These are phyloP conservation scores for Paracoccidioides brasiliensis DNA, from an alignment of 2,329 filamentous ascomycete species.

Conservation along the genomic window DNA sequence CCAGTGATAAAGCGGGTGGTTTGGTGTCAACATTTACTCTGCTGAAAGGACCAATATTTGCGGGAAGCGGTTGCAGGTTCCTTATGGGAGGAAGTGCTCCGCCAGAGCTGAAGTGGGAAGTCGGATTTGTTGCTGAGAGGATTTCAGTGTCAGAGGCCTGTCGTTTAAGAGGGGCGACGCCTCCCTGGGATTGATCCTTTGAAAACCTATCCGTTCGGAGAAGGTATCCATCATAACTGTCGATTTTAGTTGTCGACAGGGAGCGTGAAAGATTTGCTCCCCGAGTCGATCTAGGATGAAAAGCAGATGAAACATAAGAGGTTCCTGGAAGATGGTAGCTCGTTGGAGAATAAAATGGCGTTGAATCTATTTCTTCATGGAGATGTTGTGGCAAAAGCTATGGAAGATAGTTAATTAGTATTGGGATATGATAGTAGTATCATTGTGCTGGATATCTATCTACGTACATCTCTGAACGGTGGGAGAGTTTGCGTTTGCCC, in stretches of 20 bases:
- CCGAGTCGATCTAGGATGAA: conserved; percentile 19
- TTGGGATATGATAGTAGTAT: background rate
- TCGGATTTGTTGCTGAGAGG: background rate
- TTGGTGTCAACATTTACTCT: conserved; percentile 9
- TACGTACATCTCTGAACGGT: conserved; percentile 27
- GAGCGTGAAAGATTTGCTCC: conserved; percentile 13
- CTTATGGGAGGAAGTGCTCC: conserved; percentile 26
- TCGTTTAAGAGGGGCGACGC: background rate
- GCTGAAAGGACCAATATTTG: conserved; percentile 15
- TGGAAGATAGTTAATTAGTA: background rate
- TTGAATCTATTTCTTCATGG: conserved; percentile 31
- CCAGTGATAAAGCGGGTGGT: background rate
- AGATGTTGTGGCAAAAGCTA: conserved; percentile 30
- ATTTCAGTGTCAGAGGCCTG: conserved; percentile 4
- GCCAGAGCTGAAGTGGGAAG: conserved; percentile 16
- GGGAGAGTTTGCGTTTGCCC: conserved; percentile 24
- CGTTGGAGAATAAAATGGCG: conserved; percentile 20
- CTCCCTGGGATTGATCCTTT: background rate
- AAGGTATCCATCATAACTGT: conserved; percentile 16
- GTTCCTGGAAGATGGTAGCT: conserved; percentile 19
- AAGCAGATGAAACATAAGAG: conserved; percentile 14
- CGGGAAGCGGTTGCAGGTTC: conserved; percentile 23
- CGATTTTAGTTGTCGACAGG: conserved; percentile 14
- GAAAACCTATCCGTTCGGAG: background rate
- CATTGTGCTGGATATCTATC: background rate